Conservation (phyloP, 306 rosid genomes). For the Betula pendula region DNA sequence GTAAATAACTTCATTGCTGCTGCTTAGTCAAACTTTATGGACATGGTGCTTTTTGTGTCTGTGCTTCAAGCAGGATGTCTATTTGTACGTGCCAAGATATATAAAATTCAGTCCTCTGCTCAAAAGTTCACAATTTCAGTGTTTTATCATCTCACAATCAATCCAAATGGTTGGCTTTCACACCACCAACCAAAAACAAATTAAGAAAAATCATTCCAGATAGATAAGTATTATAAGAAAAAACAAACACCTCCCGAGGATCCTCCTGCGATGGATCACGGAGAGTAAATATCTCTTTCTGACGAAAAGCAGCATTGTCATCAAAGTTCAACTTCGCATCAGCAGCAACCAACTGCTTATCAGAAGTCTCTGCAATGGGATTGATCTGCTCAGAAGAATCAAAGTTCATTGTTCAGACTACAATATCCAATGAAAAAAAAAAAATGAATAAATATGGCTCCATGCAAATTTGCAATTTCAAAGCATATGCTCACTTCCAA, state of each 20-base stretch:
- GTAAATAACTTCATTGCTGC: neutral
- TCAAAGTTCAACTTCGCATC: constrained; percentile 99
- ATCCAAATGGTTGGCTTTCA: neutral
- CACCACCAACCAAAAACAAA: constrained; percentile 26
- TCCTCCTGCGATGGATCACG: constrained; percentile 99
- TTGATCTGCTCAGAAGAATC: constrained; percentile 64
- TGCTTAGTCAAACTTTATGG: neutral
- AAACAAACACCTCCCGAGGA: constrained; percentile 82
- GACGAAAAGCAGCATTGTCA: constrained; percentile 94
- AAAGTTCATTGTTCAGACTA: constrained; percentile 18
- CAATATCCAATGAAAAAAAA: constrained; percentile 9
- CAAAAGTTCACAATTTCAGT: neutral
- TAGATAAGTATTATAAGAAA: constrained; percentile 7
- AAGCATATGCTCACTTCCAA: constrained; percentile 75
- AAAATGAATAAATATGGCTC: constrained; percentile 8
- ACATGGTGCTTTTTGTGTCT: no score
- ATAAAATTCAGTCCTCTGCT: neutral
- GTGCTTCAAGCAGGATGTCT: neutral
- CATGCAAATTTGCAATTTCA: constrained; percentile 3
- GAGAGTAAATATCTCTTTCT: constrained; percentile 77
- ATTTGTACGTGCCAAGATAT: neutral
- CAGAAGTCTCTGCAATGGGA: constrained; percentile 95
- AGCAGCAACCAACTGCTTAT: constrained; percentile 94
- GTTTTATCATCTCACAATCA: neutral
- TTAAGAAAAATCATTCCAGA: neutral